A percentile compares a stretch with the other conserved stretches of the same genome.
These are phyloP conservation scores for Volvariella surrecta DNA, from an alignment of 1,284 basidiomycete species.

Conservation along the genomic window DNA sequence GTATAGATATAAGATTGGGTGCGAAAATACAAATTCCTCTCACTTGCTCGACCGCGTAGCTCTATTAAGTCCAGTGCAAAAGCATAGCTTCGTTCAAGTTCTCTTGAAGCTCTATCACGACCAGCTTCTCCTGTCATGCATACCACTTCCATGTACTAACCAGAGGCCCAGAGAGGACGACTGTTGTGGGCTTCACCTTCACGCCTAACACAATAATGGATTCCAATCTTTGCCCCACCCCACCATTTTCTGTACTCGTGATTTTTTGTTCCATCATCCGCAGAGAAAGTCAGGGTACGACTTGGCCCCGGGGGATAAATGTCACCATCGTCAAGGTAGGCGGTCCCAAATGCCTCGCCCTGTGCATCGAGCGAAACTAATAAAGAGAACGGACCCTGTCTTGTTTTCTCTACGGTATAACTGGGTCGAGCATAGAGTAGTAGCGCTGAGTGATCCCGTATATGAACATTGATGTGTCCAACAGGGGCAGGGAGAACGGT, in stretches of 20 bases:
- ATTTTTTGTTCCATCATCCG: conserved; percentile 21
- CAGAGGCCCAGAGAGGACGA: conserved; percentile 22
- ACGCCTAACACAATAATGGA: conserved; percentile 44
- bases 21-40: no score
- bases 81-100: conserved; percentile 24
- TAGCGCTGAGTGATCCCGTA: conserved; percentile 51
- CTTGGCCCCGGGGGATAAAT: conserved; percentile 43
- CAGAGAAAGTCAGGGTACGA: conserved; percentile 33
- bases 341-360: conserved; percentile 42
- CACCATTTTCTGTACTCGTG: conserved; percentile 18
- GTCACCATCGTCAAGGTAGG: conserved; percentile 60
- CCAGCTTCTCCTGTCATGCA: conserved; percentile 22
- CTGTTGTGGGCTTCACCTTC: conserved; percentile 20
- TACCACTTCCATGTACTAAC: conserved; percentile 26
- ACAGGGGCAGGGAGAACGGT: conserved; percentile 50
- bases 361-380: conserved; percentile 41
- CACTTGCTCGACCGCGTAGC: no score
- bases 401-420: conserved; percentile 53
- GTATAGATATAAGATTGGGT: no score
- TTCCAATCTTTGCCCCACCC: conserved; percentile 34
- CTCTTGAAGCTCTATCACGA: conserved; percentile 19
- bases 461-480: conserved; percentile 62
- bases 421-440: conserved; percentile 46
- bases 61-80: conserved; percentile 17
- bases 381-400: conserved; percentile 42